Evolutionary conservation across 495 filamentous ascomycete species (phyloP).

Genomic region (Neurospora sp.): DNA sequence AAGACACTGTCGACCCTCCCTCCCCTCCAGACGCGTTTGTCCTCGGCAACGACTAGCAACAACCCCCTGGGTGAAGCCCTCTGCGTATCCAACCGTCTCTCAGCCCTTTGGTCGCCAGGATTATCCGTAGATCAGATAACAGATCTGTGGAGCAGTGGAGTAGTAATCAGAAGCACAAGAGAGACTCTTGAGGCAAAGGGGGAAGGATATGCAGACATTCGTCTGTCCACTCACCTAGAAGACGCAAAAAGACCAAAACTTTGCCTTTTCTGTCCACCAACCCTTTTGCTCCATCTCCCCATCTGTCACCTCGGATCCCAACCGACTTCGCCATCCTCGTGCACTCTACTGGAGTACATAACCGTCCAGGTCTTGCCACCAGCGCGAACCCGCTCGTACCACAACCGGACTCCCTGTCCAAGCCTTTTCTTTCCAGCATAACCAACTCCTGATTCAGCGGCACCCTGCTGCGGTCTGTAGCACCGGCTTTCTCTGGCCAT

Average conservation of each 20-base stretch:
- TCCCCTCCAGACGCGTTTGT: background rate
- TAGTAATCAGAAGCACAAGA: background rate
- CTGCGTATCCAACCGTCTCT: background rate
- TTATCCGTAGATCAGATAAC: conserved; percentile 13
- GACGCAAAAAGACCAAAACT: background rate
- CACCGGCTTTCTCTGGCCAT: background rate
- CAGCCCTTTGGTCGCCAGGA: conserved; percentile 2
- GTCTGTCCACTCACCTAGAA: background rate
- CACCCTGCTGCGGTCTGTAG: background rate
- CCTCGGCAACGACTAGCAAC: background rate
- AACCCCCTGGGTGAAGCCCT: background rate
- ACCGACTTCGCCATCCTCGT: background rate
- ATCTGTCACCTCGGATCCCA: background rate
- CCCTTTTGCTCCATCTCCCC: background rate
- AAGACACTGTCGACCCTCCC: background rate
- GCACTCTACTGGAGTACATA: background rate
- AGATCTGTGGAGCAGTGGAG: conserved; percentile 5
- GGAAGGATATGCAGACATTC: background rate
- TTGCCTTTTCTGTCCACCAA: background rate
- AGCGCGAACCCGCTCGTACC: background rate
- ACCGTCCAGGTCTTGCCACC: background rate
- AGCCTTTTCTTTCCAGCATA: background rate
- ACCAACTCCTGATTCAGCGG: background rate
- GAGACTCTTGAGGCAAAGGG: background rate
- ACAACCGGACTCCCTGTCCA: background rate